phyloP scores from a whole-genome alignment of 129 eudicot genomes.

The Tagetes erecta region DNA sequence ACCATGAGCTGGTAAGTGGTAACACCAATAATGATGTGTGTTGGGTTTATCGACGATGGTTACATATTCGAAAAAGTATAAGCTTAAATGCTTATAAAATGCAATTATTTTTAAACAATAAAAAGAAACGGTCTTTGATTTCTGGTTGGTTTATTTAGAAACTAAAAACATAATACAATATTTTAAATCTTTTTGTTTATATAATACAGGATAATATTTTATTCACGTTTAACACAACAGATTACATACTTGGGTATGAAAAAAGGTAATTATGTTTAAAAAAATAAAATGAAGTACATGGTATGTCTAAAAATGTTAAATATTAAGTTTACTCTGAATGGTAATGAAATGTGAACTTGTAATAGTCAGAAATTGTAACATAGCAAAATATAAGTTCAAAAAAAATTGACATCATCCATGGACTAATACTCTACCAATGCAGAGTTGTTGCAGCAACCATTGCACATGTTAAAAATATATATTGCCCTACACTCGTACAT shows the following conservation, averaged over 20 bases:
- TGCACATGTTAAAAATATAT: constrained; percentile 18
- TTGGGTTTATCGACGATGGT: not conserved
- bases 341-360: not conserved
- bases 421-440: constrained; percentile 14
- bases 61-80: not conserved
- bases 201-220: too few relatives aligned
- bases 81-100: too few relatives aligned
- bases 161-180: too few relatives aligned
- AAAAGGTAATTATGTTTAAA: too few relatives aligned
- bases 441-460: constrained; percentile 28
- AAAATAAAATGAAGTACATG: too few relatives aligned
- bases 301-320: not conserved
- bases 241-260: too few relatives aligned
- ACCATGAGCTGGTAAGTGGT: constrained; percentile 25
- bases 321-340: not conserved
- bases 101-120: too few relatives aligned
- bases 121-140: too few relatives aligned
- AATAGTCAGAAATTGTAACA: constrained; percentile 26
- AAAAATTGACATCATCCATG: constrained; percentile 17
- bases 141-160: too few relatives aligned
- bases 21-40: constrained; percentile 17
- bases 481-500: constrained; percentile 22
- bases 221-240: too few relatives aligned
- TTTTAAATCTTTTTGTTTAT: too few relatives aligned
- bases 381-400: not conserved